Percentiles rank a stretch among this genome's conserved stretches.
phyloP scores from a whole-genome alignment of 106 monocot species.

The Iris macrosiphon region DNA sequence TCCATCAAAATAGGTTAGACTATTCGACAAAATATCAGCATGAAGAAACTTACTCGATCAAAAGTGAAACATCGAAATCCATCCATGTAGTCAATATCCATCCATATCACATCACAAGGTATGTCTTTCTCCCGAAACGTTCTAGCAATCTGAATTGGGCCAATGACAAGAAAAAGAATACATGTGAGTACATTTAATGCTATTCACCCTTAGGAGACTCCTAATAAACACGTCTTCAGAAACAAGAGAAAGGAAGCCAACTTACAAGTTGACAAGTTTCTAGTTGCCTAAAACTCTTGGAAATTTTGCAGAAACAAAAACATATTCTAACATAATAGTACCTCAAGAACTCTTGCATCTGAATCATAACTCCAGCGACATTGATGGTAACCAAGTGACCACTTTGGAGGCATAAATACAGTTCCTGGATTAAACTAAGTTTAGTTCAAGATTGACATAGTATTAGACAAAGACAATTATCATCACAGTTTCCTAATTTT shows the following conservation, averaged over 20 bases:
- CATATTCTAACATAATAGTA: conserved; percentile 20
- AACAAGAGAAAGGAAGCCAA: background rate
- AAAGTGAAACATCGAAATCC: conserved; percentile 97
- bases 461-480: no score
- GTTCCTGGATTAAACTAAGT: conserved; percentile 67
- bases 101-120: conserved; percentile 99
- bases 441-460: background rate
- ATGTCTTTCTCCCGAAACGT: conserved; percentile 88
- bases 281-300: no score
- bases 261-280: no score
- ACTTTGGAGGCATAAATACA: conserved; percentile 98
- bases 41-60: conserved; percentile 52
- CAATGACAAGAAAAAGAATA: conserved; percentile 1
- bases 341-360: conserved; percentile 73
- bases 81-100: conserved; percentile 99
- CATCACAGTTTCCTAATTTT: no score
- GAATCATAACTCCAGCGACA: conserved; percentile 94
- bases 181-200: background rate
- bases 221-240: no score
- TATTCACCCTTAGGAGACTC: no score
- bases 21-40: background rate
- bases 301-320: no score
- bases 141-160: conserved; percentile 61
- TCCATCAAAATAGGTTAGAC: no score
- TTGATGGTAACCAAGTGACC: conserved; percentile 96